Base-by-base conservation (phyloP, 2,329 filamentous ascomycete genomes). In the Tolypocladium inflatum region DNA sequence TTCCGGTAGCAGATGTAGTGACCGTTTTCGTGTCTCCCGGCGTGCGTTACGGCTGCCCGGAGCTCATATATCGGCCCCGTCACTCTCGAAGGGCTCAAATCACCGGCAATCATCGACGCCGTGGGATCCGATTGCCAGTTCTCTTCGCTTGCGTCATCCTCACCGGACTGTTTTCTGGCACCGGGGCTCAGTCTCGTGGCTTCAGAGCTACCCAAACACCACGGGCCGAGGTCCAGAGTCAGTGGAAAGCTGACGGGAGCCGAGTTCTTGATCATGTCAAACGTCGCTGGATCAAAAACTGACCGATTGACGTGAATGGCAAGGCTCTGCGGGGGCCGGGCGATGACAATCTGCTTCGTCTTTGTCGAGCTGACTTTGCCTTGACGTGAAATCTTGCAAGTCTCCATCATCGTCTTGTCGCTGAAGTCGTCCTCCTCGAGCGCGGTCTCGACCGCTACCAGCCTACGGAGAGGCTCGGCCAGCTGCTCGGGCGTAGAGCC, bases 1-100 rank as follows among this genome's bases (percentile, higher is more conserved):
- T 88, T 89, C 55, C 90, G 83, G 71, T 94, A 96, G 70, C 91
- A 96, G 43, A 97, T 86, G 65, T 99, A 97, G 73, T 99, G 94
- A 0, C 94, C 94, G 65, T 96, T 96, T 61, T 97, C 91, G 70
- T 97, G 94, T 38, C 89, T 81, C 4, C 94, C 94, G 61, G 89
- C 90, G 69, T 97, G 94, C 1, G 91, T 94, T 11, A 97, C 83
- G 0, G 93, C 89, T 37, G 92, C 91, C 56, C 88, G 84, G 19
- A 97, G 77, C 67, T 90, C 84, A 69, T 96, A 97, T 1, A 87
- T 76, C 35, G 78, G 79, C 3, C 84, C 83, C 0, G 74, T 75
- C 10, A 83, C 73, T 60, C 76, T 79, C 2, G 82, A 85, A 10
- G 76, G 73, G 3, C 68, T 67, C 43, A 71, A 64, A 52, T 78